Evolutionary conservation across 2,329 filamentous ascomycete genomes (phyloP).

Genomic region (Ophiostoma sp.): DNA sequence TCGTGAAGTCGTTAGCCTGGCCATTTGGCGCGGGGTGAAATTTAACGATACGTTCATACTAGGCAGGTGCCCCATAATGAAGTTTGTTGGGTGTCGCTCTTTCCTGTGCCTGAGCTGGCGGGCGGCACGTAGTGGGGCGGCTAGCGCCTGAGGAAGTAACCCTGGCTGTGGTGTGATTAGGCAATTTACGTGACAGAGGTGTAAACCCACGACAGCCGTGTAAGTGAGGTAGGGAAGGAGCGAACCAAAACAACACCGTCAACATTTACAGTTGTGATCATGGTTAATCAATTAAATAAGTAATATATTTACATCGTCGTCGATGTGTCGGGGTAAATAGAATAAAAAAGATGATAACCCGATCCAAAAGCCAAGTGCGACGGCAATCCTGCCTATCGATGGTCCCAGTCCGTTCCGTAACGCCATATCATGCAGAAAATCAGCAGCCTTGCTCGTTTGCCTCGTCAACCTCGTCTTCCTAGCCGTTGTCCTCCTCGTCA

Average conservation of each 20-base stretch:
- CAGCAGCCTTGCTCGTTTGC: neutral
- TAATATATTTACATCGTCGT: neutral
- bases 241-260: neutral
- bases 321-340: neutral
- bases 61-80: neutral
- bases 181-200: neutral
- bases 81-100: slow-evolving; percentile 2
- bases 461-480: neutral
- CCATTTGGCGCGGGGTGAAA: slow-evolving; percentile 7
- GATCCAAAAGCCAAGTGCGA: neutral
- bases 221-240: slow-evolving; percentile 13
- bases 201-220: neutral
- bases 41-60: neutral
- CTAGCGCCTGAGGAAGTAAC: neutral
- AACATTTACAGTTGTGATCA: neutral
- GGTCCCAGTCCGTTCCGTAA: neutral
- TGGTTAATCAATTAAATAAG: neutral
- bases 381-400: slow-evolving; percentile 12
- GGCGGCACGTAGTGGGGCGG: slow-evolving; percentile 18
- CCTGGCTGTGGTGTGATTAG: neutral
- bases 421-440: slow-evolving; percentile 12
- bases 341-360: neutral
- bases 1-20: neutral
- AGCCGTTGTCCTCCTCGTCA: neutral
- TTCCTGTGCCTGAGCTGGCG: neutral